Evolutionary conservation across 2,329 filamentous ascomycete genomes (phyloP), one percentile per base, ranked within the genome.

Genomic region (Penicillium sp.): DNA sequence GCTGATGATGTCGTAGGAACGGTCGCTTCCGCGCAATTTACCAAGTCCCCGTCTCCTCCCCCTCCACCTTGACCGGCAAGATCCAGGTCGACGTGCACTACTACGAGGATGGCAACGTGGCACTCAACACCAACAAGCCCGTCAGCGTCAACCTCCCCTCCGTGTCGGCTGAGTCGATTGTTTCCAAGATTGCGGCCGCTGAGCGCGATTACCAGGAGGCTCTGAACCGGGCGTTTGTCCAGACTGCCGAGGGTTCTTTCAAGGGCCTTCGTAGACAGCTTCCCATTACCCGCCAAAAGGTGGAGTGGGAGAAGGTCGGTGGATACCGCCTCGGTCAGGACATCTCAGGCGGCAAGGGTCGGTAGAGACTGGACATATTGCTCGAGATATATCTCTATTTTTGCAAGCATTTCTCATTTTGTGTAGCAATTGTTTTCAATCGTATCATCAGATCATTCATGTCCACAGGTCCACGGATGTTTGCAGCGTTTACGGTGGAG

Each of bases 61-160:
- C 72, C 22, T 81, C 81, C 60, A 80, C 80, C 45, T 79, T 97
- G 42, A 86, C 87, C 36, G 94, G 94, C 66, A 86, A 82, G 55
- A 87, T 97, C 75, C 91, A 93, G 74, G 90, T 97, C 50, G 92
- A 97, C 65, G 93, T 99, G 48, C 94, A 99, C 81, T 99, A 99
- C 82, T 99, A 99, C 79, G 94, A 99, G 78, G 95, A 99, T 71
- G 94, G 94, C 59, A 99, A 99, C 71, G 94, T 99, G 54, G 89
- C 94, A 2, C 83, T 99, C 56, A 82, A 93, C 60, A 97, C 94
- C n/a, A 88, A 85, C 68, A 97, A 97, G 78, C 80, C 88, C 10
- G 73, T 93, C 11, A 81, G 81, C 1, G 73, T 83, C 3, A 84
- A 83, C 8, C 73, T 90, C n/a, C 75, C 85, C 1, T 86, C 83